Evolutionary conservation across 2,329 filamentous ascomycete genomes (phyloP), one percentile per base, ranked within the genome.

Genomic region (Pseudocercospora crystallina): DNA sequence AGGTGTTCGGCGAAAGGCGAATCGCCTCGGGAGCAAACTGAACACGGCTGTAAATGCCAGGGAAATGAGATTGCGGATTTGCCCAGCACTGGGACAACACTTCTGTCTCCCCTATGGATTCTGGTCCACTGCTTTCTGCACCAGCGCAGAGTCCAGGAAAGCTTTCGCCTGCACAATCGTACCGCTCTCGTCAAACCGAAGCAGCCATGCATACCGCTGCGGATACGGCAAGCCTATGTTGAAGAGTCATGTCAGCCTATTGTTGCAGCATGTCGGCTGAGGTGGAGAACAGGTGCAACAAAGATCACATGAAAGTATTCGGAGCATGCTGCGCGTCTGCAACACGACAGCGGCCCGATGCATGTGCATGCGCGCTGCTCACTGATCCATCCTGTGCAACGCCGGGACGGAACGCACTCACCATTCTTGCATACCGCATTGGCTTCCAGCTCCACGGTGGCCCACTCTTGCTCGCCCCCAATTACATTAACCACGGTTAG

Each of bases 371-470:
- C 20, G 20, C 7, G 4, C 20, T 26, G 20, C 20, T 26, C 20
- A 26, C 20, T 7, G 20, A 26, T 26, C 20, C 20, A 29, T 47
- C 14, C 17, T 35, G 31, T 15, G 20, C 20, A 26, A 26, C 20
- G 7, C 20, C 3, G 3, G 20, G 7, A 26, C 20, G 20, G 20
- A 26, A 26, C 14, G 30, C 14, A 47, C 54, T 9, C 35, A 60
- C 63, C 63, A 46, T 65, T 65, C 59, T 61, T 61, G 54, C 62
- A 65, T 3, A 56, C 50, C 14, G 53, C 53, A 44, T 63, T 53
- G 11, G 63, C 62, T 31, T 59, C 58, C n/a, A 65, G 49, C 49
- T 66, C 63, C 4, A 64, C 45, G 0, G 56, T 49, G 2, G 63
- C 62, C 63, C 63, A 66, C 33, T 57, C 58, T 42, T 63, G 54